These are phyloP conservation scores for Dactylellina cionopaga DNA, from an alignment of 2,329 filamentous ascomycete species.

Conservation along the genomic window DNA sequence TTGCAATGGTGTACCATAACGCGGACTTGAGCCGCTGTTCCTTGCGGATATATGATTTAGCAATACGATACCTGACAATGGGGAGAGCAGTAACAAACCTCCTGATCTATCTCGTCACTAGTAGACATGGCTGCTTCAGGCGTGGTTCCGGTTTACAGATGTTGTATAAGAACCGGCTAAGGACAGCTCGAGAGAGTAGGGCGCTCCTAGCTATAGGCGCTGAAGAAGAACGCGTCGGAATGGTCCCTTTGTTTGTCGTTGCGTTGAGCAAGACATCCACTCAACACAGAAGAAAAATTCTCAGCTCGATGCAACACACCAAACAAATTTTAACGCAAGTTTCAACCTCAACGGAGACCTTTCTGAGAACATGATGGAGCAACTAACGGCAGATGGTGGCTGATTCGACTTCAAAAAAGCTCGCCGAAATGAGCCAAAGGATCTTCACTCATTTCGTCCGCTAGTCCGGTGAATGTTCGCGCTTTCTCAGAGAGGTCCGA, in stretches of 20 bases:
- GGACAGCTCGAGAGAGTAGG: background rate
- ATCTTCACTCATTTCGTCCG: slow-evolving; percentile 10
- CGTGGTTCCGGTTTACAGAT: background rate
- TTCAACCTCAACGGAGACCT: slow-evolving; percentile 6
- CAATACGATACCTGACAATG: background rate
- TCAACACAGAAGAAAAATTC: slow-evolving; percentile 7
- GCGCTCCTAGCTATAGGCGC: background rate
- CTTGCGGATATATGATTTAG: slow-evolving; percentile 21
- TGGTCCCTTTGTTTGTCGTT: background rate
- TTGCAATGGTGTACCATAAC: slow-evolving; percentile 32
- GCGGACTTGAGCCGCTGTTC: slow-evolving; percentile 50
- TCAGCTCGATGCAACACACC: slow-evolving; percentile 21
- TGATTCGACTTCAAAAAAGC: background rate
- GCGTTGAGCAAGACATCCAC: slow-evolving; percentile 12
- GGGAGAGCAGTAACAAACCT: slow-evolving; percentile 22
- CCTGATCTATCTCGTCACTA: slow-evolving; percentile 33
- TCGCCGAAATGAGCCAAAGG: slow-evolving; percentile 24
- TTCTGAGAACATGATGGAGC: background rate
- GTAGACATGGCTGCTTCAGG: slow-evolving; percentile 30
- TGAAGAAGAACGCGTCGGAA: slow-evolving; percentile 8
- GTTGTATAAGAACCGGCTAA: too few relatives aligned
- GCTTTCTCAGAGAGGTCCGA: slow-evolving; percentile 1
- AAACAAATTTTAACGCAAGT: background rate
- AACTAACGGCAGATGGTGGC: background rate
- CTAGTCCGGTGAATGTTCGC: slow-evolving; percentile 22